Conservation (phyloP, 1,284 basidiomycete genomes). For the Puccinia coronata region DNA sequence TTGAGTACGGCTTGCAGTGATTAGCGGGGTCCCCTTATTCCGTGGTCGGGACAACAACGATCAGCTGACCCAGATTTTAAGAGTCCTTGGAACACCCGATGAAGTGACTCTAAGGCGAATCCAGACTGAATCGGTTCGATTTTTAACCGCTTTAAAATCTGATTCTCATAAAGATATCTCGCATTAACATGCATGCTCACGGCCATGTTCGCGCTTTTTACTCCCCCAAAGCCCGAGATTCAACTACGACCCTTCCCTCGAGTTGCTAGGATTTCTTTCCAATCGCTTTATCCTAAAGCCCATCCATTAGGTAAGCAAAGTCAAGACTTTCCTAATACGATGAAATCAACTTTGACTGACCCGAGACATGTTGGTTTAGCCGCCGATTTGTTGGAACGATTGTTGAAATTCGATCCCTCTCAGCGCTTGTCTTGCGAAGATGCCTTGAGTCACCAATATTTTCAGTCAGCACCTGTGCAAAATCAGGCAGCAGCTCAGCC, state of each 20-base stretch:
- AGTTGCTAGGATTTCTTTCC: constrained; percentile 86
- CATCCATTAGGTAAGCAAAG: constrained; percentile 66
- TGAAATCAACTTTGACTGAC: neutral
- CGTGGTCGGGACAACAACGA: constrained; percentile 97
- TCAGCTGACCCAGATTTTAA: constrained; percentile 95
- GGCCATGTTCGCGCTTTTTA: neutral
- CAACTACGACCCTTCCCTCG: constrained; percentile 82
- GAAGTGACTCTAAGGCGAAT: constrained; percentile 87
- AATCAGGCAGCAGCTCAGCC: constrained; percentile 21
- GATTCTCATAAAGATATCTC: constrained; percentile 37
- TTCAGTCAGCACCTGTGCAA: constrained; percentile 61
- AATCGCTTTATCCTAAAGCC: constrained; percentile 86
- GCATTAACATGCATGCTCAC: neutral
- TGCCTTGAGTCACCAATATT: constrained; percentile 90
- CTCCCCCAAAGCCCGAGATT: constrained; percentile 76
- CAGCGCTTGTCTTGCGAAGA: constrained; percentile 89
- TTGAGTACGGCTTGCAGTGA: constrained; percentile 62
- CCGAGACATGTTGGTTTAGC: constrained; percentile 61
- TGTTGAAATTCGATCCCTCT: constrained; percentile 93
- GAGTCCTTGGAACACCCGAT: constrained; percentile 92
- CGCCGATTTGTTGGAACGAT: constrained; percentile 87
- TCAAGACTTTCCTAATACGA: neutral
- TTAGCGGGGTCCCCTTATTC: constrained; percentile 94
- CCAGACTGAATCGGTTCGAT: constrained; percentile 76
- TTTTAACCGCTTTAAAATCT: neutral